Base-by-base conservation (phyloP, 2,329 filamentous ascomycete species). In the Aspergillus flavus region DNA sequence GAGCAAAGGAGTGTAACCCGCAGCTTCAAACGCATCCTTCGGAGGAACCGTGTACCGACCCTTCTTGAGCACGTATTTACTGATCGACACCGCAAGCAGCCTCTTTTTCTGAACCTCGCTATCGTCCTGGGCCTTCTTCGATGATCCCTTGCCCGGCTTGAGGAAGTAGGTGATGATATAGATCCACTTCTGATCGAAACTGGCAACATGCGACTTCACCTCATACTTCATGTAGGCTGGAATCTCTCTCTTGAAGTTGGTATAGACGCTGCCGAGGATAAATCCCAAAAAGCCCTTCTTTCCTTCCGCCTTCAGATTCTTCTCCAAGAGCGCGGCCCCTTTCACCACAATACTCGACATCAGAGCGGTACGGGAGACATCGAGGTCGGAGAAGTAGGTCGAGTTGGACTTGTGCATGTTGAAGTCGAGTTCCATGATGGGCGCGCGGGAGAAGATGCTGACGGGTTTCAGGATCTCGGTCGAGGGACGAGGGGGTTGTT, bases 321-420 rank as follows among this genome's bases (percentile, higher is more conserved):
- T 76, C 67, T 81, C 76, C 43, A 87, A 77, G 21, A 78, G 75
- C 28, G 79, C 76, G 65, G 88, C 80, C 2, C 86, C 87, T 0
- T 84, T 82, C 19, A 84, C 83, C 43, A 89, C 78, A 5, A 93
- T 80, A 70, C 86, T 86, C 58, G 89, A 88, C 59, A 95, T 87
- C 16, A 94, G 86, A 66, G 95, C 91, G 0, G 90, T 90, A 55
- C 94, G 89, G 48, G 89, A 88, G 61, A 94, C 86, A 78, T 96
- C 92, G 66, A 94, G 87, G 77, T 96, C 92, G 71, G 88, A 83
- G 76, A 95, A 95, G 82, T 95, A 96, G 48, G 92, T 95, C 65
- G 85, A 86, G 81, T 92, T 91, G 67, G 87, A 88, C 76, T 93
- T 92, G 83, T 93, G 90, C 39, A 92, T 75, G 80, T 94, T 94